These are phyloP conservation scores for Alloascoidea africana DNA, from an alignment of 805 yeast genomes.

Conservation along the genomic window DNA sequence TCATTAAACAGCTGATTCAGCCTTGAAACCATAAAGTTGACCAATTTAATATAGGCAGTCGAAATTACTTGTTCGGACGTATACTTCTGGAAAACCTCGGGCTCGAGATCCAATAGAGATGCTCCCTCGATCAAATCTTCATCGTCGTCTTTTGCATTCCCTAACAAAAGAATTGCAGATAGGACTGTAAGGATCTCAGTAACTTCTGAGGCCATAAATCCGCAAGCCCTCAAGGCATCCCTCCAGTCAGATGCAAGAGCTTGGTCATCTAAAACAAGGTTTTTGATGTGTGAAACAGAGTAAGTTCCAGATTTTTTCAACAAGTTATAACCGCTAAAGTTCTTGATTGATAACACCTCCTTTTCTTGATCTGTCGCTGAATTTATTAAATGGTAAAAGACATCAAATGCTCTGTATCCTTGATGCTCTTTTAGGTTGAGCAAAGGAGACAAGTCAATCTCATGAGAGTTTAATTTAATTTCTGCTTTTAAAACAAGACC, in stretches of 20 bases:
- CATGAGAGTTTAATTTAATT: slow-evolving; percentile 12
- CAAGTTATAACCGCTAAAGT: slow-evolving; percentile 13
- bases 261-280: slow-evolving; percentile 17
- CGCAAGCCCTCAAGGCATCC: slow-evolving; percentile 18
- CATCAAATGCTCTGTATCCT: slow-evolving; percentile 19
- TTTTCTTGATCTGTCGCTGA: slow-evolving; percentile 15
- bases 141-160: slow-evolving; percentile 14
- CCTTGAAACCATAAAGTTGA: slow-evolving; percentile 17
- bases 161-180: slow-evolving; percentile 22
- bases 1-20: slow-evolving; percentile 18
- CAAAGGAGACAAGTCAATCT: slow-evolving; percentile 15
- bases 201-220: slow-evolving; percentile 16
- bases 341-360: background rate
- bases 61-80: slow-evolving; percentile 17
- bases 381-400: slow-evolving; percentile 18
- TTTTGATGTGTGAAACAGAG: slow-evolving; percentile 8
- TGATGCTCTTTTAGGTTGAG: slow-evolving; percentile 12
- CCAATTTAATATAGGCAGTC: slow-evolving; percentile 18
- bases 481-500: slow-evolving; percentile 18
- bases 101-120: slow-evolving; percentile 21
- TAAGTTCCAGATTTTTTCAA: slow-evolving; percentile 15
- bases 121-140: slow-evolving; percentile 25
- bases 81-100: slow-evolving; percentile 11
- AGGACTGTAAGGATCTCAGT: slow-evolving; percentile 18
- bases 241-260: slow-evolving; percentile 25